Base-by-base conservation (phyloP, 108 stramenopile species). In the Schizochytrium sp. region DNA sequence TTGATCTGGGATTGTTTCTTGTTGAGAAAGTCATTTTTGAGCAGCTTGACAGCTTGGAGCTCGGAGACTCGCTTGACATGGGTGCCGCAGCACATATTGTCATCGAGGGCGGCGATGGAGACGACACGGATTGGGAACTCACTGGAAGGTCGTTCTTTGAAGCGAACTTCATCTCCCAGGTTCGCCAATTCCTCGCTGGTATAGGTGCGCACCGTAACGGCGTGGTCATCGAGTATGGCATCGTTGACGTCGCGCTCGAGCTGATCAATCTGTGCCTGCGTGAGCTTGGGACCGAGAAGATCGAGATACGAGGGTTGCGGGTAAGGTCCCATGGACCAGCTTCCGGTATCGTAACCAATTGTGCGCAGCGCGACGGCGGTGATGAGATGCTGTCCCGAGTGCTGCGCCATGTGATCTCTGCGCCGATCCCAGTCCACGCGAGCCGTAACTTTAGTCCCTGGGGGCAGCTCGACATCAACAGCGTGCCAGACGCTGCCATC, bases 21-120 rank as follows among this genome's bases (percentile, higher is more conserved):
- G 25, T 59, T 87, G 8, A n/a, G 18, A 10, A 53, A n/a, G 3
- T 91, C 91, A 29, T 44, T 72, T 60, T 47, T 51, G 72, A 91
- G 57, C 34, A 91, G 44, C 34, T 89, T 91, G 34, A 91, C 5
- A 55, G 72, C 72, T 57, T 91, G 91, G 28, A 91, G 89, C 28
- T 89, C 60, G 41, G 72, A 60, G 0, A 58, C 5, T 5, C 44
- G 44, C 18, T n/a, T 55, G 16, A 91, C 91, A 45, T 91, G 91
- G 25, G 91, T 91, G 25, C 91, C 91, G 72, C 91, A 88, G 60
- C 91, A 91, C n/a, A 88, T 87, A 51, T 91, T 91, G 8, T 18
- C 44, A 58, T 91, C 91, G 60, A 91, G 72, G 34, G 51, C 72
- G 5, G 28, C 87, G 57, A 91, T 89, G 57, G 57, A 43, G 5